phyloP scores from a whole-genome alignment of 1,139 yeast genomes.

The Saccharomyces hybrid region DNA sequence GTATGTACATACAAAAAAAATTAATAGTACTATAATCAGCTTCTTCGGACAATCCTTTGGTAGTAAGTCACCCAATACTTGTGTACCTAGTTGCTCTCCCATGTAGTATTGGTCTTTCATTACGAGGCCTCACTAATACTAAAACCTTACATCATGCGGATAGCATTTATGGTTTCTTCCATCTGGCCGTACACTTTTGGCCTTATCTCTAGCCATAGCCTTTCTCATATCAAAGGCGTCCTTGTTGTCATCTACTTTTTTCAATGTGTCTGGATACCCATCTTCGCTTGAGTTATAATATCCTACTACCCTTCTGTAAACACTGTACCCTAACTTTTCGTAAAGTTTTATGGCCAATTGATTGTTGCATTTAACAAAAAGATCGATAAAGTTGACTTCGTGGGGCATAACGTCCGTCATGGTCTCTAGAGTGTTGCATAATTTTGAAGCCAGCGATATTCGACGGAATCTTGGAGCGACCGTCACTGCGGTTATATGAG shows the following conservation, averaged over 20 bases:
- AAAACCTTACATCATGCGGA: constrained; percentile 48
- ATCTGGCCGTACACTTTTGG: constrained; percentile 44
- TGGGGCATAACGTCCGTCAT: constrained; percentile 66
- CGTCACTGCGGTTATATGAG: constrained; percentile 95
- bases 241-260: constrained; percentile 48
- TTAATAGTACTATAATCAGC: neutral
- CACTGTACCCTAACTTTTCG: constrained; percentile 77
- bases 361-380: constrained; percentile 85
- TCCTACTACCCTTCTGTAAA: constrained; percentile 82
- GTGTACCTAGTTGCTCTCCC: too few relatives aligned
- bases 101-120: neutral
- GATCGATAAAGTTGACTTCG: constrained; percentile 75
- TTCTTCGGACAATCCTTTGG: neutral
- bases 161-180: constrained; percentile 53
- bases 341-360: constrained; percentile 71
- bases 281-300: constrained; percentile 51
- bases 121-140: neutral
- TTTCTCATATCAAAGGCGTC: constrained; percentile 90
- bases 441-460: constrained; percentile 68
- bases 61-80: neutral
- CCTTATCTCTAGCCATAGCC: constrained; percentile 37
- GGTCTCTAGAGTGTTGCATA: constrained; percentile 67
- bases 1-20: neutral
- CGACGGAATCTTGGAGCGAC: constrained; percentile 77
- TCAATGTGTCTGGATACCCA: constrained; percentile 37